Conservation (phyloP, 2,329 filamentous ascomycete species). For the Onygena corvina region DNA sequence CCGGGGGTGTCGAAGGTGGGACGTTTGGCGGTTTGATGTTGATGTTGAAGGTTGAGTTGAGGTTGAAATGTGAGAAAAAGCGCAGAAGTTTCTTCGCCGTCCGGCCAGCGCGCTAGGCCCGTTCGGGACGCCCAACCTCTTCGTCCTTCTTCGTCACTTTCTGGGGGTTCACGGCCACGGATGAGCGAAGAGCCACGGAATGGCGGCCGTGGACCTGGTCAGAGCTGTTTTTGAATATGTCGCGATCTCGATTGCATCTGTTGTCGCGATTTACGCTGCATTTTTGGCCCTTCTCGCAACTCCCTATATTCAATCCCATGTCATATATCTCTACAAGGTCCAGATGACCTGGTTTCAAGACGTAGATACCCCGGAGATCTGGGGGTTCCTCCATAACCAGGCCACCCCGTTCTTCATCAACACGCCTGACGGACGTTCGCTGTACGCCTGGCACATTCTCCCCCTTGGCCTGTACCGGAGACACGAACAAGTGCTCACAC, state of each 20-base stretch:
- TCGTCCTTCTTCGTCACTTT: too few species aligned
- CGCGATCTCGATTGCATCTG: background rate
- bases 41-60: background rate
- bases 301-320: conserved; percentile 15
- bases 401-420: conserved; percentile 38
- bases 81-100: too few species aligned
- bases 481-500: conserved; percentile 31
- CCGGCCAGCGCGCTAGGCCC: too few species aligned
- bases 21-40: background rate
- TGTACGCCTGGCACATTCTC: conserved; percentile 42
- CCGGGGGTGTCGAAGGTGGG: too few species aligned
- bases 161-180: too few species aligned
- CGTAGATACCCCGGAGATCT: conserved; percentile 38
- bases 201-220: background rate
- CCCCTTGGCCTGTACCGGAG: conserved; percentile 37
- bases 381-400: conserved; percentile 40
- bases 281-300: background rate
- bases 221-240: background rate
- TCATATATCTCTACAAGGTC: conserved; percentile 45
- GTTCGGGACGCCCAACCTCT: too few species aligned
- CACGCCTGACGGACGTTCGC: conserved; percentile 30
- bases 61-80: too few species aligned
- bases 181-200: too few species aligned
- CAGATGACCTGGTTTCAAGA: conserved; percentile 45
- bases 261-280: background rate